phyloP scores from a whole-genome alignment of 768 basidiomycete genomes.

The Russula virescens region DNA sequence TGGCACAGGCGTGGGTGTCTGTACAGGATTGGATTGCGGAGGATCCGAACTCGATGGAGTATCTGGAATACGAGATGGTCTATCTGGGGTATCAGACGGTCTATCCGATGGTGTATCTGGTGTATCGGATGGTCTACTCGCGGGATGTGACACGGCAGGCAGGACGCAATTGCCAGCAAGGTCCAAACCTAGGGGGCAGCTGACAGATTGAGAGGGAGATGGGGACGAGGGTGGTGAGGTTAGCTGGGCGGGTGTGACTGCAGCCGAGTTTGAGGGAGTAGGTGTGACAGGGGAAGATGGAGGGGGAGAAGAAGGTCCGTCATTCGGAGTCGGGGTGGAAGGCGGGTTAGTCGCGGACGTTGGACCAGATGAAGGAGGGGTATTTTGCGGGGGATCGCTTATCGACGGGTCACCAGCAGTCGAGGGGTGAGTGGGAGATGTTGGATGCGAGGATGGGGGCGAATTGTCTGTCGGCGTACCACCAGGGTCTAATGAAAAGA shows the following conservation, averaged over 20 bases:
- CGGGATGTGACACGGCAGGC: neutral
- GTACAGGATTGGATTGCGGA: neutral
- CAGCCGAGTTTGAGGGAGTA: neutral
- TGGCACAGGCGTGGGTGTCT: neutral
- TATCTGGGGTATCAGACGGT: neutral
- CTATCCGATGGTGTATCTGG: neutral
- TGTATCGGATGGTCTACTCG: neutral
- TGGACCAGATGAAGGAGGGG: neutral
- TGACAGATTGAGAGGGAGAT: neutral
- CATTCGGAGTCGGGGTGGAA: neutral
- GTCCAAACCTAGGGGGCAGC: conserved; percentile 1
- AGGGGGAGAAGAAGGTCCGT: conserved; percentile 4
- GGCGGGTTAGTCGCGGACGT: neutral
- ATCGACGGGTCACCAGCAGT: neutral
- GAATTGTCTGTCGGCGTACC: neutral
- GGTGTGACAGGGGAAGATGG: neutral
- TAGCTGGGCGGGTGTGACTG: neutral
- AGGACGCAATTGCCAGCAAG: conserved; percentile 6
- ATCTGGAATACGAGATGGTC: no score
- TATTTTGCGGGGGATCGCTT: neutral
- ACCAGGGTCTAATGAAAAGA: neutral
- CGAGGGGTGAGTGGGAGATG: neutral
- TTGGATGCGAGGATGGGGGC: neutral
- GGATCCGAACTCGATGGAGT: neutral
- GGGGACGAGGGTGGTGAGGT: conserved; percentile 8